These are phyloP conservation scores for Neopestalotiopsis sp. DNA, from an alignment of 2,329 filamentous ascomycete genomes.

Conservation along the genomic window DNA sequence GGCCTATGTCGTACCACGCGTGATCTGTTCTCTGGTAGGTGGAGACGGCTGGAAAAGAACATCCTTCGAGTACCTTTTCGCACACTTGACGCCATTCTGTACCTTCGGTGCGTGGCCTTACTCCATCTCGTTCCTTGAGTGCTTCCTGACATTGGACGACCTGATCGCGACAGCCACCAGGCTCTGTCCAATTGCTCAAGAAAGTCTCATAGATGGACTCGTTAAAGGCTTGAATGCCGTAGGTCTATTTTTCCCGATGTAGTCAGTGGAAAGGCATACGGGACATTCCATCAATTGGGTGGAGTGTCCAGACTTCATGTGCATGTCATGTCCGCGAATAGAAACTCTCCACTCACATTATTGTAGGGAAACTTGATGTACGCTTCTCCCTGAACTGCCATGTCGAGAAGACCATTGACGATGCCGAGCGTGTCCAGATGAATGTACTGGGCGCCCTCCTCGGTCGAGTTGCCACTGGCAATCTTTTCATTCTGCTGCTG, in stretches of 20 bases:
- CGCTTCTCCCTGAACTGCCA: slow-evolving; percentile 44
- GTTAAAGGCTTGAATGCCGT: slow-evolving; percentile 19
- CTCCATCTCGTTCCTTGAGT: slow-evolving; percentile 15
- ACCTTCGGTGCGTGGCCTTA: not conserved
- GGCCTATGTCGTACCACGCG: slow-evolving; percentile 31
- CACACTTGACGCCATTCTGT: slow-evolving; percentile 11
- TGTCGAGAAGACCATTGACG: slow-evolving; percentile 62
- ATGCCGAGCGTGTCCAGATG: slow-evolving; percentile 51
- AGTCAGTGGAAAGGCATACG: not conserved
- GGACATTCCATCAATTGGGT: not conserved
- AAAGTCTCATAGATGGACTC: slow-evolving; percentile 14
- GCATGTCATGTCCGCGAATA: too few relatives aligned
- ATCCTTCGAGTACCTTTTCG: slow-evolving; percentile 17
- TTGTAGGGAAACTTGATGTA: slow-evolving; percentile 51
- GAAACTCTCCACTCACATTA: slow-evolving; percentile 42
- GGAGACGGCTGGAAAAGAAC: not conserved
- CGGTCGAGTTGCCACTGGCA: slow-evolving; percentile 34
- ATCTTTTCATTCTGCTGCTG: slow-evolving; percentile 38
- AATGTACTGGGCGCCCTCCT: slow-evolving; percentile 33
- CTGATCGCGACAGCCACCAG: slow-evolving; percentile 17
- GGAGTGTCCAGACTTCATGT: not conserved
- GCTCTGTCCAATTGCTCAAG: slow-evolving; percentile 14
- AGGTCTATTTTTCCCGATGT: not conserved
- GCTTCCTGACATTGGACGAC: slow-evolving; percentile 16
- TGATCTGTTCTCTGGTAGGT: slow-evolving; percentile 7